A percentile compares a stretch with the other conserved stretches of the same genome.
Evolutionary conservation across 495 filamentous ascomycete species (phyloP).

Genomic region (Astrothelium subdiscretum): DNA sequence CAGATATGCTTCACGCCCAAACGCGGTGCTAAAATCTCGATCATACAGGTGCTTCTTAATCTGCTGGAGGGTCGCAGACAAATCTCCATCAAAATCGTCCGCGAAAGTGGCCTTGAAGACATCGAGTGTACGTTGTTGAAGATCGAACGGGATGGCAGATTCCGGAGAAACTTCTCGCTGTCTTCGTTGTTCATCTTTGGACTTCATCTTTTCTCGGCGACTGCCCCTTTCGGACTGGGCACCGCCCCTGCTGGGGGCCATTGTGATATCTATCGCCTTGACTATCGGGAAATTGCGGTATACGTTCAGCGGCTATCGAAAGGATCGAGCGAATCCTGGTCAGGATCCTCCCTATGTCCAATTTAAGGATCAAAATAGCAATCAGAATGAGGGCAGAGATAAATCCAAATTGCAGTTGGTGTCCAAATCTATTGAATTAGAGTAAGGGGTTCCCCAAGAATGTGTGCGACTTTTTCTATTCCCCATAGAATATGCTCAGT

Average conservation of each 20-base stretch:
- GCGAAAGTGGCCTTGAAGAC: constrained; percentile 57
- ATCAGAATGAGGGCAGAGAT: no score
- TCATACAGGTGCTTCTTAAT: constrained; percentile 77
- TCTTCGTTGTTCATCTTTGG: neutral
- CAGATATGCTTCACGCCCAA: constrained; percentile 54
- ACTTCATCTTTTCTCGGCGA: neutral
- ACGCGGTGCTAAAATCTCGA: constrained; percentile 71
- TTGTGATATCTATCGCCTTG: neutral
- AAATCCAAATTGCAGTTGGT: no score
- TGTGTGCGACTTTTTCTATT: no score
- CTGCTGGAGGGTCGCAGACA: constrained; percentile 52
- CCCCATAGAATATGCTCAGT: no score
- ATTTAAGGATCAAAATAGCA: no score
- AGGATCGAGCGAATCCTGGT: no score
- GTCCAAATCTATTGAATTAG: no score
- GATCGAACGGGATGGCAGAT: constrained; percentile 19
- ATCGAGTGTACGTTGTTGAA: constrained; percentile 68
- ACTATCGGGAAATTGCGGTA: neutral
- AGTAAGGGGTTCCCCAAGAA: no score
- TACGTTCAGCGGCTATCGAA: neutral
- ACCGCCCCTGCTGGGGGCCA: neutral
- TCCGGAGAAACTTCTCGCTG: neutral
- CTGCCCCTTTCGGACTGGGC: neutral
- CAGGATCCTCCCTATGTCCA: no score
- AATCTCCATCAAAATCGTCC: constrained; percentile 32